Conservation (phyloP, 495 filamentous ascomycete genomes). For the Alectoria sarmentosa region DNA sequence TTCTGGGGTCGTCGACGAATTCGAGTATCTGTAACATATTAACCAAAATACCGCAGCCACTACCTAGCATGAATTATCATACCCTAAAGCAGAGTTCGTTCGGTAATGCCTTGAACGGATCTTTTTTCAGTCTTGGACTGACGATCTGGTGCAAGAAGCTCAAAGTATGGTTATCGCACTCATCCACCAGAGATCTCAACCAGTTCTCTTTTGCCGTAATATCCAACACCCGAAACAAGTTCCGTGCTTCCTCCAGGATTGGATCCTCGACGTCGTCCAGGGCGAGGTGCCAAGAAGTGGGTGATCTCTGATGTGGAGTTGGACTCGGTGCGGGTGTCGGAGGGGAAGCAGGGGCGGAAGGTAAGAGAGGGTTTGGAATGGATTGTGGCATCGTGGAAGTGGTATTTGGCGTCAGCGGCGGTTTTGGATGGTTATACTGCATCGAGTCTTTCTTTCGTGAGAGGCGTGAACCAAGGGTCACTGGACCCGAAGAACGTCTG, state of each 20-base stretch:
- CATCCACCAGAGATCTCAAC: conserved; percentile 75
- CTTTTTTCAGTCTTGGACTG: conserved; percentile 85
- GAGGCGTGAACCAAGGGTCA: conserved; percentile 25
- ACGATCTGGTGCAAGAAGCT: conserved; percentile 94
- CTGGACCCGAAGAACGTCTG: conserved; percentile 17
- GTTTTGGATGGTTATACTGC: conserved; percentile 38
- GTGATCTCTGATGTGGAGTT: conserved; percentile 52
- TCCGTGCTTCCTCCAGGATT: conserved; percentile 46
- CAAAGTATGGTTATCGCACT: conserved; percentile 89
- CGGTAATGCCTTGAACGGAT: conserved; percentile 83
- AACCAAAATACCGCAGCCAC: background rate
- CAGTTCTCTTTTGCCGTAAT: conserved; percentile 52
- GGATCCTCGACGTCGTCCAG: conserved; percentile 51
- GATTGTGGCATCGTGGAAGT: conserved; percentile 46
- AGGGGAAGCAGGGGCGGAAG: conserved; percentile 60
- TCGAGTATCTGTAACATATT: conserved; percentile 61
- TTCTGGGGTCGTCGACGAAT: conserved; percentile 90
- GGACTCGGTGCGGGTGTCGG: conserved; percentile 64
- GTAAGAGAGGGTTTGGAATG: conserved; percentile 44
- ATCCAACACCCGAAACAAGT: conserved; percentile 48
- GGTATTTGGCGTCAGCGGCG: conserved; percentile 47
- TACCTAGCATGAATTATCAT: conserved; percentile 23
- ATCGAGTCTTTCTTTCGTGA: conserved; percentile 34
- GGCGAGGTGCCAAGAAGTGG: conserved; percentile 46
- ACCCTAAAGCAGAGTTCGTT: conserved; percentile 88